Base-by-base conservation (phyloP, 352 stramenopile genomes). In the Globisporangium cystogenes region DNA sequence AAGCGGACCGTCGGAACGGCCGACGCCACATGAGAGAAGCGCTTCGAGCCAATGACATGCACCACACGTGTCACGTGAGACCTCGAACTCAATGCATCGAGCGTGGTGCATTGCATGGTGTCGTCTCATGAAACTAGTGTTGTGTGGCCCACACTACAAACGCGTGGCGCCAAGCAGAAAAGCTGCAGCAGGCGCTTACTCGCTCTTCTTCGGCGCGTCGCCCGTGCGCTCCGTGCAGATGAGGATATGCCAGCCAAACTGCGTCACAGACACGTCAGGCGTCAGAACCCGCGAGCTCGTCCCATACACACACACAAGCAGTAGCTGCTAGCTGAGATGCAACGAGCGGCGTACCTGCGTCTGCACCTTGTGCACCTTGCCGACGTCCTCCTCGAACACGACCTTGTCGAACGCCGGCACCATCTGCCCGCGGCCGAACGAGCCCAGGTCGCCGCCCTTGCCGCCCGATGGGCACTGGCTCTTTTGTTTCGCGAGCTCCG, bases 281-380 rank as follows among this genome's bases (percentile, higher is more conserved):
- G n/a, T 44, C 18, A 44, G 39, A 44, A 23, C 39, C 2, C 16
- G 5, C 16, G n/a, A n/a, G n/a, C n/a, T n/a, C n/a, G n/a, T n/a
- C n/a, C n/a, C n/a, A n/a, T n/a, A n/a, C n/a, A n/a, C n/a, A n/a
- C n/a, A 44, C 6, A 44, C 11, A 40, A 40, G 10, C 11, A 15
- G 35, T 2, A 40, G 33, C 33, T n/a, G n/a, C n/a, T n/a, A n/a
- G 8, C 15, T 42, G 16, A 7, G 7, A 42, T 15, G 2, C 10
- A 8, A 16, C n/a, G 4, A 6, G 15, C 14, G 20, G 3, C 39
- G 16, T 14, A 44, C 39, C 39, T 93, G 82, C 27, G 82, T 93
- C 65, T 93, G 58, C 36, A 93, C 82, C 70, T 93, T 93, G 77
- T 90, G 76, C 44, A 92, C 71, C 15, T 71, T 75, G 37, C 75